These are phyloP conservation scores for Solanum tarapatanum DNA, from an alignment of 257 asterid species.

Conservation along the genomic window DNA sequence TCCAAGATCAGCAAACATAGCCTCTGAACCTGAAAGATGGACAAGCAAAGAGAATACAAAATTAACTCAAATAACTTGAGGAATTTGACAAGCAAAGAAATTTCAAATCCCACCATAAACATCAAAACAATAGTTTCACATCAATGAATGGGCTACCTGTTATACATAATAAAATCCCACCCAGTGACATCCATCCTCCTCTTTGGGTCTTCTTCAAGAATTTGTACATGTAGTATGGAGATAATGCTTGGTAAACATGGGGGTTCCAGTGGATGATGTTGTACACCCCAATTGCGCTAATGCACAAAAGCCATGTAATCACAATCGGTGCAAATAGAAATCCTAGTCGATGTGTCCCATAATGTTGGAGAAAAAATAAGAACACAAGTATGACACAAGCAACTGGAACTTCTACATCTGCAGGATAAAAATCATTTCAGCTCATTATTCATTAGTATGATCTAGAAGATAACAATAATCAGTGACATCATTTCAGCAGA, in stretches of 20 bases:
- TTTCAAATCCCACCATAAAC: neutral
- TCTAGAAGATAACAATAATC: neutral
- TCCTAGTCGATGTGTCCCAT: slow-evolving; percentile 90
- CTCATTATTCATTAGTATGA: neutral
- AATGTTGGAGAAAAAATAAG: slow-evolving; percentile 76
- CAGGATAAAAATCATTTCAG: neutral
- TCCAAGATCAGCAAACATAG: slow-evolving; percentile 97
- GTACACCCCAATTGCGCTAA: slow-evolving; percentile 83
- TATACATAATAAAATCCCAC: slow-evolving; percentile 83
- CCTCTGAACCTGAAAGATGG: slow-evolving; percentile 66
- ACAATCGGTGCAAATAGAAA: slow-evolving; percentile 84
- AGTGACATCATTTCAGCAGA: neutral
- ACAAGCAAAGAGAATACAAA: neutral
- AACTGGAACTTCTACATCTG: slow-evolving; percentile 88
- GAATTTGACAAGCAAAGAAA: neutral
- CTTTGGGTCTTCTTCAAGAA: slow-evolving; percentile 78
- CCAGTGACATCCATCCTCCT: slow-evolving; percentile 95
- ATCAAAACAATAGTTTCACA: neutral
- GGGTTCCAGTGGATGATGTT: slow-evolving; percentile 83
- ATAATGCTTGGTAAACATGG: slow-evolving; percentile 72
- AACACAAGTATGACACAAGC: slow-evolving; percentile 76
- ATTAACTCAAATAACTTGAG: neutral
- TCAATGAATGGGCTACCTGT: slow-evolving; percentile 36
- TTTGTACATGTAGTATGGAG: slow-evolving; percentile 94
- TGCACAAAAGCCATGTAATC: slow-evolving; percentile 89